phyloP scores from a whole-genome alignment of 306 rosid species.

The Lathyrus oleraceus region DNA sequence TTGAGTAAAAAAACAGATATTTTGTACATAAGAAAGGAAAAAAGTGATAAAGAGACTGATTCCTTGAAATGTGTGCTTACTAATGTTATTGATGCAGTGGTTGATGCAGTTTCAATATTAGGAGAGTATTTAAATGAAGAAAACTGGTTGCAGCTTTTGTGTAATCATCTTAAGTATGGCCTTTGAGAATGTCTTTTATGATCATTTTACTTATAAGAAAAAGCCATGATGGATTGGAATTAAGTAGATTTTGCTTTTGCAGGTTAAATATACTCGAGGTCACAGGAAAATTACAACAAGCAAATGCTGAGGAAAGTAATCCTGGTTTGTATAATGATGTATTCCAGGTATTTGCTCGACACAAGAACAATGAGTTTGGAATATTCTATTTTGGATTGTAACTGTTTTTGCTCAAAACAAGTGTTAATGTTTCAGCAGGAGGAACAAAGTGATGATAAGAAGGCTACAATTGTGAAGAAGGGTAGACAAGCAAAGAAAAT shows the following conservation, averaged over 20 bases:
- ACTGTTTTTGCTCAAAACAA: conserved; percentile 24
- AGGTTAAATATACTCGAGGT: conserved; percentile 74
- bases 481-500: conserved; percentile 72
- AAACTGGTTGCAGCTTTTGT: conserved; percentile 80
- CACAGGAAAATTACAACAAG: conserved; percentile 56
- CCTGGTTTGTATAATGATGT: conserved; percentile 36
- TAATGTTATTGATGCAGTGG: conserved; percentile 63
- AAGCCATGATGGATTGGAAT: conserved; percentile 21
- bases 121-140: conserved; percentile 86
- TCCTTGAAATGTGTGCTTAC: conserved; percentile 28
- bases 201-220: conserved; percentile 29
- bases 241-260: conserved; percentile 36
- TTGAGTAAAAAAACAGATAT: conserved; percentile 4
- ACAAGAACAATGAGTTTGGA: conserved; percentile 8
- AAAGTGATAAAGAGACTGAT: conserved; percentile 1
- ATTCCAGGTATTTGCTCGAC: conserved; percentile 50
- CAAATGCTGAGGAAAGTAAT: conserved; percentile 40
- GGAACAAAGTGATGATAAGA: conserved; percentile 54
- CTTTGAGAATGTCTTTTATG: conserved; percentile 21
- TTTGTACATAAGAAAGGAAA: conserved; percentile 3
- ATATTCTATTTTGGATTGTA: conserved; percentile 23
- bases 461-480: conserved; percentile 46
- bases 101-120: conserved; percentile 79
- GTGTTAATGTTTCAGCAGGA: conserved; percentile 46
- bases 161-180: conserved; percentile 69